Evolutionary conservation across 1,284 basidiomycete species (phyloP).

Genomic region (Microbotryomycetes sp.): DNA sequence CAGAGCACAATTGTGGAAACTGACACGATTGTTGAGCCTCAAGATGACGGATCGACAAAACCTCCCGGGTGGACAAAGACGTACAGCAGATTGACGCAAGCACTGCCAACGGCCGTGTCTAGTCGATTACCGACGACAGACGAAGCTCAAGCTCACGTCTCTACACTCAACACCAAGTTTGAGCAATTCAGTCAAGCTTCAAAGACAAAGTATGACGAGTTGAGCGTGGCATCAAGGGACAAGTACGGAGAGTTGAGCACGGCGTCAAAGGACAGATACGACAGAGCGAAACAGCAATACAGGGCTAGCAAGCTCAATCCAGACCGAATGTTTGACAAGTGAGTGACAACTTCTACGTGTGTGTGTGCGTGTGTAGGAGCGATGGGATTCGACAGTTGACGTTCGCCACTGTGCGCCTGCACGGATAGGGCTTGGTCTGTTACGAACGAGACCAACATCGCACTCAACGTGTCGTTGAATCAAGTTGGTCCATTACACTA

Average conservation of each 20-base stretch:
- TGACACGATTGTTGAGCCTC: too few relatives aligned
- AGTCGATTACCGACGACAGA: neutral
- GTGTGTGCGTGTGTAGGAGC: too few relatives aligned
- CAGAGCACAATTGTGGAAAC: too few relatives aligned
- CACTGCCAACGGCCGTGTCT: neutral
- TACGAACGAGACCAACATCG: constrained; percentile 23
- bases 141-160: neutral
- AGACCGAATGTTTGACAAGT: neutral
- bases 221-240: neutral
- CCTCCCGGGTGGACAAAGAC: neutral
- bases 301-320: neutral
- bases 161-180: neutral
- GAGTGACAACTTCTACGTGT: neutral
- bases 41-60: too few relatives aligned
- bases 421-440: constrained; percentile 11
- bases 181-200: neutral
- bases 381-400: neutral
- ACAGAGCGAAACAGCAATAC: neutral
- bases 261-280: neutral
- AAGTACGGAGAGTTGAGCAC: neutral
- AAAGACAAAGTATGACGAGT: neutral
- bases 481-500: constrained; percentile 28
- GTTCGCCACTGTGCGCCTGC: neutral
- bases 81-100: neutral
- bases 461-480: constrained; percentile 25